A percentile compares a stretch with the other conserved stretches of the same genome.
phyloP scores from a whole-genome alignment of 2,329 filamentous ascomycete species.

The Bisporella sp. region DNA sequence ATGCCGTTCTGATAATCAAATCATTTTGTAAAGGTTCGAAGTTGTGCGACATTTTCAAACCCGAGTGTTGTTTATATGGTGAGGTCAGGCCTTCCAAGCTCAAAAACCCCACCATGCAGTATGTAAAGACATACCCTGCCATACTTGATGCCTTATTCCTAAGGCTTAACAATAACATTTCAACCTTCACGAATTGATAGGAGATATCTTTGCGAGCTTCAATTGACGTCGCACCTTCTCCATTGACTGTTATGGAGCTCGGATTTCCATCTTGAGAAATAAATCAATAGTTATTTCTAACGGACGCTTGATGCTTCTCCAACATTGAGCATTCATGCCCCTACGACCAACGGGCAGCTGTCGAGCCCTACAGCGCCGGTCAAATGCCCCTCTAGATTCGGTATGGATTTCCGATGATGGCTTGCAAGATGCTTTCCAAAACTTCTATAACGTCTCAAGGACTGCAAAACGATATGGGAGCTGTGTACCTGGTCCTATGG shows the following conservation, averaged over 20 bases:
- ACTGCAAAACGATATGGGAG: conserved; percentile 26
- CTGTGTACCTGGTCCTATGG: conserved; percentile 28
- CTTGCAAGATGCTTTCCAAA: conserved; percentile 43
- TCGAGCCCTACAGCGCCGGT: conserved; percentile 38
- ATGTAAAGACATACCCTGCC: background rate
- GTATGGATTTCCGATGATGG: conserved; percentile 55
- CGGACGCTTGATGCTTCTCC: background rate
- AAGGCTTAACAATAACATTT: background rate
- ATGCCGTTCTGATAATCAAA: conserved; percentile 79
- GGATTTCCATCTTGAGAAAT: too few species aligned
- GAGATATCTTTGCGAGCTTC: too few species aligned
- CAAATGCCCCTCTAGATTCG: conserved; percentile 33
- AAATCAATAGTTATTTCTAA: too few species aligned
- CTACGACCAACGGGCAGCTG: conserved; percentile 40
- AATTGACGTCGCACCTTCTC: too few species aligned
- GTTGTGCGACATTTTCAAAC: conserved; percentile 51
- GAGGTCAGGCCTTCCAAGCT: background rate
- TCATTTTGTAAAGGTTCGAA: conserved; percentile 91
- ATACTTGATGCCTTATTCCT: background rate
- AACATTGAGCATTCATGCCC: conserved; percentile 35
- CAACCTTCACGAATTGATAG: too few species aligned
- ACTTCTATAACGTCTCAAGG: conserved; percentile 31
- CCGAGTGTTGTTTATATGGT: conserved; percentile 1
- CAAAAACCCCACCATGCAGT: background rate
- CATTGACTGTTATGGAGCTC: too few species aligned